Percentiles rank a stretch among this genome's conserved stretches.
Conservation (phyloP, 345 rosid genomes). For the Boechera retrofracta region DNA sequence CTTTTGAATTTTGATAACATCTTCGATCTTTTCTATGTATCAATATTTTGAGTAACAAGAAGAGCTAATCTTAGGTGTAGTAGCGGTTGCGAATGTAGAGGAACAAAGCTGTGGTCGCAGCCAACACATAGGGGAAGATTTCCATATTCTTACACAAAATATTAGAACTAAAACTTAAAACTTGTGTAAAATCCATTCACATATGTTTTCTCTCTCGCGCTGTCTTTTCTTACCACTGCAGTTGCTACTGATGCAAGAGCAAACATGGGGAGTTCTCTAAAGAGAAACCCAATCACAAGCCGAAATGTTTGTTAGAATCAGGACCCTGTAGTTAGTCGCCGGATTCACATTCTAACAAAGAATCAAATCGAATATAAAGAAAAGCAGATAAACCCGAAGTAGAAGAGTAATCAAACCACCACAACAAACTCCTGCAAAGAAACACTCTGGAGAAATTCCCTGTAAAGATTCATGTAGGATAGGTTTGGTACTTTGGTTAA, state of each 20-base stretch:
- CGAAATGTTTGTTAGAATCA: conserved; percentile 41
- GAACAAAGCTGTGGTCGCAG: conserved; percentile 72
- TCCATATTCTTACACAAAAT: conserved; percentile 65
- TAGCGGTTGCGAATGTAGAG: conserved; percentile 42
- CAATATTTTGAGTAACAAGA: not conserved
- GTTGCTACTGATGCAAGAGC: conserved; percentile 64
- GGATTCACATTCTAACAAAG: not conserved
- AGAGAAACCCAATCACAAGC: conserved; percentile 71
- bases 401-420: conserved; percentile 92
- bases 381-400: conserved; percentile 57
- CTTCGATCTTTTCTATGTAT: conserved; percentile 11
- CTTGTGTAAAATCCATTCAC: conserved; percentile 16
- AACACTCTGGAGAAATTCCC: conserved; percentile 86
- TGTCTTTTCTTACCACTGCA: conserved; percentile 59
- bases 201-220: not conserved
- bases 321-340: not conserved
- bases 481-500: not conserved
- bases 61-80: conserved; percentile 7
- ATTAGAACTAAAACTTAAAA: not conserved
- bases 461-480: conserved; percentile 35
- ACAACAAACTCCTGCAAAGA: conserved; percentile 93
- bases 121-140: conserved; percentile 64
- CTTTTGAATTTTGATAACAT: not conserved
- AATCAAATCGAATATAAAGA: not conserved
- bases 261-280: conserved; percentile 72